Evolutionary conservation across 768 basidiomycete genomes (phyloP).

Genomic region (Trametes elegans): DNA sequence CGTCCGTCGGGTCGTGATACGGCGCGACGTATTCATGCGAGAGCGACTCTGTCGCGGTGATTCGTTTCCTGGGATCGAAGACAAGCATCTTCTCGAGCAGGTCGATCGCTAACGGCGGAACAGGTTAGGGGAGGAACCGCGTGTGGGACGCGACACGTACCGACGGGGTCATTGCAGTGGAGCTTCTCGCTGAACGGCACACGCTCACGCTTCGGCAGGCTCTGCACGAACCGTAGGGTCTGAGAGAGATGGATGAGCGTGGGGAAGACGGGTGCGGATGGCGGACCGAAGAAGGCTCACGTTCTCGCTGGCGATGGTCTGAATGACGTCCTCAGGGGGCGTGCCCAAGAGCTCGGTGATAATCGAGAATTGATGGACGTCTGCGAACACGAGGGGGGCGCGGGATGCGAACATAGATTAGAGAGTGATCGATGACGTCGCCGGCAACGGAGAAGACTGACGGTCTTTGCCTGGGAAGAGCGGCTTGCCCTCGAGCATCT

Average conservation of each 20-base stretch:
- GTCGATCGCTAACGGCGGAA: conserved; percentile 71
- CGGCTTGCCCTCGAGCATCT: conserved; percentile 99
- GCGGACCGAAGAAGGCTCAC: conserved; percentile 48
- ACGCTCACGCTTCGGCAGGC: conserved; percentile 92
- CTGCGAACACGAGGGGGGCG: conserved; percentile 40
- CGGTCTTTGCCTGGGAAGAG: conserved; percentile 99
- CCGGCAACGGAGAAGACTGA: conserved; percentile 41
- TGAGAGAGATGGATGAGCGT: conserved; percentile 30
- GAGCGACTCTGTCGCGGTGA: conserved; percentile 90
- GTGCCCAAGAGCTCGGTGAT: conserved; percentile 98
- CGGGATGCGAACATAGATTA: neutral
- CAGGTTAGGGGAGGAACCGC: neutral
- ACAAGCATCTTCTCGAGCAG: conserved; percentile 98
- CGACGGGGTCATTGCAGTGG: conserved; percentile 80
- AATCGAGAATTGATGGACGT: conserved; percentile 99
- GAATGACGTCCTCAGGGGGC: conserved; percentile 99
- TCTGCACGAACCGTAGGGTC: conserved; percentile 99
- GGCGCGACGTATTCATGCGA: conserved; percentile 93
- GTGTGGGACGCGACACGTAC: conserved; percentile 40
- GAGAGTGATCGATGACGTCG: conserved; percentile 4
- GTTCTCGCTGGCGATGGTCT: conserved; percentile 97
- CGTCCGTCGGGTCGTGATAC: conserved; percentile 98
- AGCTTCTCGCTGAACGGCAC: conserved; percentile 95
- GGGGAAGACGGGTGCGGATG: neutral
- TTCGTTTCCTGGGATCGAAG: conserved; percentile 96